Evolutionary conservation across 768 basidiomycete species (phyloP).

Genomic region (Antrodiella citrinella): DNA sequence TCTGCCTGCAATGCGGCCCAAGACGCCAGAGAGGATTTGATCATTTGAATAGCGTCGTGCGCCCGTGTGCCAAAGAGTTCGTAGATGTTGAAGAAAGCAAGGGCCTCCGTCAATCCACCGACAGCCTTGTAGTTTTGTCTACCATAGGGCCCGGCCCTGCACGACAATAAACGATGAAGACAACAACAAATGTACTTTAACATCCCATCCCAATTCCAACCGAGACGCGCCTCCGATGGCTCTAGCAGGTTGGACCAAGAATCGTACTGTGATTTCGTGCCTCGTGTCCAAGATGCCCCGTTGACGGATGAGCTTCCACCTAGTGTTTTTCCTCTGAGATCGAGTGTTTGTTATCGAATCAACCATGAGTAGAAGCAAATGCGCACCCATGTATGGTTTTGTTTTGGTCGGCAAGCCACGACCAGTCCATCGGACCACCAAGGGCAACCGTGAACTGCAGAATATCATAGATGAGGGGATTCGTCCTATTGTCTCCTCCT

Average conservation of each 20-base stretch:
- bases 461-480: constrained; percentile 38
- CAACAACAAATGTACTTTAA: constrained; percentile 25
- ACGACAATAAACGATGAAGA: too few relatives aligned
- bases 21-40: constrained; percentile 27
- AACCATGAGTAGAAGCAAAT: neutral
- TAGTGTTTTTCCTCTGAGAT: constrained; percentile 34
- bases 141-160: too few relatives aligned
- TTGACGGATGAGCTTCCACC: constrained; percentile 37
- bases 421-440: constrained; percentile 36
- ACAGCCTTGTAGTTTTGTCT: too few relatives aligned
- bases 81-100: constrained; percentile 44
- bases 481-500: constrained; percentile 37
- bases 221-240: constrained; percentile 13
- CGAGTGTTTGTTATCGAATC: neutral
- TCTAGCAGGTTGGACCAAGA: constrained; percentile 29
- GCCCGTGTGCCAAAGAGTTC: constrained; percentile 34
- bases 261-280: constrained; percentile 36
- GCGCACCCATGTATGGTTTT: constrained; percentile 31
- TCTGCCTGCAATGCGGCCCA: constrained; percentile 40
- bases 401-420: constrained; percentile 36
- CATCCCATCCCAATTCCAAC: constrained; percentile 25
- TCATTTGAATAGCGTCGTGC: constrained; percentile 18
- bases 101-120: constrained; percentile 27
- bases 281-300: constrained; percentile 38
- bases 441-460: constrained; percentile 36